phyloP scores from a whole-genome alignment of 139 green algal genomes.

The Chlamydomonas sp. region DNA sequence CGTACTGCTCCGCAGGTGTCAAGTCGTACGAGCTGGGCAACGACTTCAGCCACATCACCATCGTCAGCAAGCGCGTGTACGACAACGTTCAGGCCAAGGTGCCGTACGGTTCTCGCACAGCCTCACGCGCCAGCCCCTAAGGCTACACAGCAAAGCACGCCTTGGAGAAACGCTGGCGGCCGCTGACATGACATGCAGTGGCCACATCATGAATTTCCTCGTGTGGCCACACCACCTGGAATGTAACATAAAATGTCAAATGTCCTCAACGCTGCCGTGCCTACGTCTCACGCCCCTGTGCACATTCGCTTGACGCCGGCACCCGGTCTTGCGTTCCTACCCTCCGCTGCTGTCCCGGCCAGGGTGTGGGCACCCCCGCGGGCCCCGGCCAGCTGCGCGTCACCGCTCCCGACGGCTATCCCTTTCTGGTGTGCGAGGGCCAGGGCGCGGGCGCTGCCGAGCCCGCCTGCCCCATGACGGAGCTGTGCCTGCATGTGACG shows the following conservation, averaged over 20 bases:
- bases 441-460: neutral
- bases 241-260: too few relatives aligned
- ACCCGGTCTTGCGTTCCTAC: too few relatives aligned
- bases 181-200: too few relatives aligned
- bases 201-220: too few relatives aligned
- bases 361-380: neutral
- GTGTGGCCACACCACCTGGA: too few relatives aligned
- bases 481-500: slow-evolving; percentile 51
- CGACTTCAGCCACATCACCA: slow-evolving; percentile 52
- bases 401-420: slow-evolving; percentile 51
- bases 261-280: too few relatives aligned
- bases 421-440: slow-evolving; percentile 53
- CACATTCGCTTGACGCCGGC: too few relatives aligned
- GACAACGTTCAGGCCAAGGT: slow-evolving; percentile 22
- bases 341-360: too few relatives aligned
- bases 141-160: too few relatives aligned
- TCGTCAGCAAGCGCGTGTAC: slow-evolving; percentile 47
- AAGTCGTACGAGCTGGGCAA: slow-evolving; percentile 62
- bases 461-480: slow-evolving; percentile 34
- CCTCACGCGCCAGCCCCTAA: too few relatives aligned
- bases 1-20: slow-evolving; percentile 15
- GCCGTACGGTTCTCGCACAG: neutral
- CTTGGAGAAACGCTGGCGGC: too few relatives aligned
- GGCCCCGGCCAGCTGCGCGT: slow-evolving; percentile 33
- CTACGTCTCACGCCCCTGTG: too few relatives aligned